phyloP scores from a whole-genome alignment of 2,329 filamentous ascomycete genomes.

The Volutella citrinella region DNA sequence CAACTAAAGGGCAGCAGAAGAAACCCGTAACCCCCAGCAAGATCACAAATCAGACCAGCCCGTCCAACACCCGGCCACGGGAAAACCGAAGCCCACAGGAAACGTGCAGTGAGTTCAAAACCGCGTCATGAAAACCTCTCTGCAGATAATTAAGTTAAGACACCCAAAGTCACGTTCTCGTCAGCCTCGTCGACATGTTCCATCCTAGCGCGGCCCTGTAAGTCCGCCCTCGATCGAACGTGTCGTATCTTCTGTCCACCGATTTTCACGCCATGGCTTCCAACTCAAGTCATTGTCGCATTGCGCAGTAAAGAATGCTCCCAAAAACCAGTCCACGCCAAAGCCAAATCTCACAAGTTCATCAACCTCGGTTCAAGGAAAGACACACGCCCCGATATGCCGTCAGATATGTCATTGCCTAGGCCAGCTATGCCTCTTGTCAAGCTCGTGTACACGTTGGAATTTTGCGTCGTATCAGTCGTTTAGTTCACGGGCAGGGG shows the following conservation, averaged over 20 bases:
- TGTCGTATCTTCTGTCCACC: conserved; percentile 11
- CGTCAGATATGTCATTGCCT: conserved; percentile 23
- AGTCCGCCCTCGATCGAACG: conserved; percentile 8
- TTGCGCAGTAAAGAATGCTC: conserved; percentile 24
- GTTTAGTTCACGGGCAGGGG: conserved; percentile 29
- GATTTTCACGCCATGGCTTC: not conserved
- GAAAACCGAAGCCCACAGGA: conserved; percentile 20
- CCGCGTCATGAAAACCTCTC: no score
- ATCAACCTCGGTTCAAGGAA: conserved; percentile 20
- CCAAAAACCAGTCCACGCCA: conserved; percentile 22
- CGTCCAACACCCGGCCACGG: conserved; percentile 26
- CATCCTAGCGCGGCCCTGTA: not conserved
- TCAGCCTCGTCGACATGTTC: no score
- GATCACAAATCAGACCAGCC: conserved; percentile 23
- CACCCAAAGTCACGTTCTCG: no score
- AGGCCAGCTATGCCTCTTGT: conserved; percentile 25
- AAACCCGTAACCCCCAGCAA: conserved; percentile 14
- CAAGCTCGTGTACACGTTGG: conserved; percentile 26
- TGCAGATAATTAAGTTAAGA: no score
- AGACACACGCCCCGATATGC: conserved; percentile 28
- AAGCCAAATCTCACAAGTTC: conserved; percentile 25
- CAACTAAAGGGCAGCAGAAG: conserved; percentile 15
- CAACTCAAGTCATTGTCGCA: conserved; percentile 24
- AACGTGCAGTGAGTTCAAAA: no score
- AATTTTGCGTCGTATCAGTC: conserved; percentile 19